phyloP scores from a whole-genome alignment of 768 basidiomycete species.

The Rhizopogon rudus region DNA sequence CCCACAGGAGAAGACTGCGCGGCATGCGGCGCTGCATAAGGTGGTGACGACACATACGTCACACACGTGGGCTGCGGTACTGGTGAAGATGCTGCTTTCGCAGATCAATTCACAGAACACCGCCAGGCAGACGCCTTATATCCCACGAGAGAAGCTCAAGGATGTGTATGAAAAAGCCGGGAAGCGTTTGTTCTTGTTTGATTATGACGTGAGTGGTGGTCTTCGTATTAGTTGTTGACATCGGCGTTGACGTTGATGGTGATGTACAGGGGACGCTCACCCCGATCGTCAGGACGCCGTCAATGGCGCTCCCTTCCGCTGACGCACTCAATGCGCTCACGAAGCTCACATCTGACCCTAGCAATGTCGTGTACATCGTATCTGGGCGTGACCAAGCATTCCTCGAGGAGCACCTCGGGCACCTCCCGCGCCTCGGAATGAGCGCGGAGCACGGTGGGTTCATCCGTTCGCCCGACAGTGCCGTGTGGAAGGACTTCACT shows the following conservation, averaged over 20 bases:
- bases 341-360: slow-evolving; percentile 70
- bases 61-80: slow-evolving; percentile 90
- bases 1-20: slow-evolving; percentile 60
- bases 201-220: slow-evolving; percentile 76
- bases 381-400: slow-evolving; percentile 93
- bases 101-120: slow-evolving; percentile 76
- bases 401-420: slow-evolving; percentile 87
- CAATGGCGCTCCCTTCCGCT: slow-evolving; percentile 77
- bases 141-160: slow-evolving; percentile 59
- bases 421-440: slow-evolving; percentile 79
- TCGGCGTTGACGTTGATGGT: slow-evolving; percentile 1
- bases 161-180: slow-evolving; percentile 59
- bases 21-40: slow-evolving; percentile 76
- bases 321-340: slow-evolving; percentile 71
- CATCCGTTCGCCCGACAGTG: slow-evolving; percentile 63
- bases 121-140: slow-evolving; percentile 80
- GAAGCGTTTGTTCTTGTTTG: slow-evolving; percentile 90
- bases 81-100: slow-evolving; percentile 83
- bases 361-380: slow-evolving; percentile 94
- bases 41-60: slow-evolving; percentile 90
- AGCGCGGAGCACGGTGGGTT: slow-evolving; percentile 96
- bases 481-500: slow-evolving; percentile 86
- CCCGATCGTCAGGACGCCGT: slow-evolving; percentile 92
- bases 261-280: slow-evolving; percentile 80
- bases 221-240: background rate